Evolutionary conservation across 1,139 yeast genomes (phyloP), one percentile per base, ranked within the genome.

Genomic region (Hanseniaspora uvarum): DNA sequence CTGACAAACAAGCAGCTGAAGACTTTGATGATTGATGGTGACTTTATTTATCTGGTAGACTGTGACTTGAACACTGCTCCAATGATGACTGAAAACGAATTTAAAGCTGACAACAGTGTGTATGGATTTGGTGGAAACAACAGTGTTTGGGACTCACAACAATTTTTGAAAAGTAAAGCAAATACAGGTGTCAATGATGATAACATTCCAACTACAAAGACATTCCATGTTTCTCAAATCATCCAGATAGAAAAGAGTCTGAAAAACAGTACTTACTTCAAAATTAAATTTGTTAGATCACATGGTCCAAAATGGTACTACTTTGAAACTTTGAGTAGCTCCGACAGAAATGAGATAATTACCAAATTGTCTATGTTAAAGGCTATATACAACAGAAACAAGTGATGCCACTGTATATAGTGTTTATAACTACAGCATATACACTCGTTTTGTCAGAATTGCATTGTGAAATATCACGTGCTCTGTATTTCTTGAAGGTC

Each of bases 11-110:
- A 88, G 53, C 86, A 87, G 58, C 95, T 89, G 60, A 79, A 94
- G 60, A 79, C 88, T 1, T 71, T 92, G 49, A 89, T 94, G 1
- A 78, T 92, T 44, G 97, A 92, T 67, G 97, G 97, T 19, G 96
- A 88, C 62, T 89, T 88, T 63, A 80, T 92, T 16, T 94, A 89
- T 64, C 77, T 92, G 53, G 80, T 89, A 62, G 96, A 97, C 1
- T 80, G 89, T 1, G 84, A 81, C 59, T 14, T 86, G 83, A 57
- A 80, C 81, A 54, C 78, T 79, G 60, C 76, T 75, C 46, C 73
- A 81, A 77, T 38, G 24, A 18, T 36, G 37, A 24, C 33, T 11
- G 34, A 30, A 6, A 50, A 34, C 31, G 46, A 11, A 61, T 66
- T 1, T 62, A 68, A 66, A 59, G 46, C 68, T 69, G 2, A 65